These are phyloP conservation scores for Allantophomopsis lycopodina DNA, from an alignment of 2,329 filamentous ascomycete genomes.

Conservation along the genomic window DNA sequence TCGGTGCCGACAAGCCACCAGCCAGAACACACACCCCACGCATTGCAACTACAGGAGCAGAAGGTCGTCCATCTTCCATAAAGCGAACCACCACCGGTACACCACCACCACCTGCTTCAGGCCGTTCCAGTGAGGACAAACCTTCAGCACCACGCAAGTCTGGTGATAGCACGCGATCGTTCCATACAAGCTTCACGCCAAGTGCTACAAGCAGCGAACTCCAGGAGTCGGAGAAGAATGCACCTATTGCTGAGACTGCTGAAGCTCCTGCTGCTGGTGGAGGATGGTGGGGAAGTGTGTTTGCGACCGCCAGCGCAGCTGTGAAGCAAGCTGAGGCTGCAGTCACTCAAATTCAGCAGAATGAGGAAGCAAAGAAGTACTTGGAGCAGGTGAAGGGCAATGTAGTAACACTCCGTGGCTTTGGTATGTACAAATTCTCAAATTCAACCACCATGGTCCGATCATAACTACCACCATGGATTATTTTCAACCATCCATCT, in stretches of 20 bases:
- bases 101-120: constrained; percentile 29
- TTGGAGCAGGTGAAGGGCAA: constrained; percentile 88
- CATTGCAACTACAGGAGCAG: constrained; percentile 33
- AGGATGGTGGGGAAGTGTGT: constrained; percentile 80
- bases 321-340: constrained; percentile 88
- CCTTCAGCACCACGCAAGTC: constrained; percentile 46
- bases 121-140: constrained; percentile 53
- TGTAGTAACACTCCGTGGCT: constrained; percentile 60
- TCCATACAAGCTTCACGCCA: constrained; percentile 59
- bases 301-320: constrained; percentile 61
- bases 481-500: constrained; percentile 6
- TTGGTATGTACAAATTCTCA: constrained; percentile 40
- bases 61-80: constrained; percentile 23
- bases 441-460: too few species aligned
- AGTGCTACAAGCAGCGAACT: constrained; percentile 47
- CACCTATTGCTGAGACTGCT: constrained; percentile 27
- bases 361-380: constrained; percentile 94
- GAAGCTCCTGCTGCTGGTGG: constrained; percentile 33
- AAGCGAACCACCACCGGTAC: constrained; percentile 36
- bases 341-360: constrained; percentile 89
- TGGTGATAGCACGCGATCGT: constrained; percentile 59
- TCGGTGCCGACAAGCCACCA: constrained; percentile 49
- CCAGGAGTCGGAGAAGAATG: constrained; percentile 41
- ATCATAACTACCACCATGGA: neutral
- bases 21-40: constrained; percentile 77